Evolutionary conservation across 2,329 filamentous ascomycete genomes (phyloP).

Genomic region (Sporothrix luriei): DNA sequence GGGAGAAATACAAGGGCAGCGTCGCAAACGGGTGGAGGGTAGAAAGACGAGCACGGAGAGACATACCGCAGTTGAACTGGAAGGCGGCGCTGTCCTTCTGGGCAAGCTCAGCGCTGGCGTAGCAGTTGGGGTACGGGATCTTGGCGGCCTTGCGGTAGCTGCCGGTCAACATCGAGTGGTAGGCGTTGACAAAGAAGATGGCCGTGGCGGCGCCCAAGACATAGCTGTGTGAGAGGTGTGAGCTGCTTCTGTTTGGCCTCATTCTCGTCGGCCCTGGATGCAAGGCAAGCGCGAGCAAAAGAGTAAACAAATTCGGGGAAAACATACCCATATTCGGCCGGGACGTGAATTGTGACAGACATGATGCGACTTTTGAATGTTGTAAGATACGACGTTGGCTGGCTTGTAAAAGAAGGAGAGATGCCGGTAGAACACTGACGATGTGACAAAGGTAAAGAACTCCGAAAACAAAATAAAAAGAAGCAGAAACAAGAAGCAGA

Average conservation of each 20-base stretch:
- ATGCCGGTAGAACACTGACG: neutral
- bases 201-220: slow-evolving; percentile 61
- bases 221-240: slow-evolving; percentile 51
- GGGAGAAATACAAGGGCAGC: neutral
- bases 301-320: neutral
- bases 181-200: slow-evolving; percentile 60
- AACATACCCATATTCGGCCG: slow-evolving; percentile 34
- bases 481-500: neutral
- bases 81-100: slow-evolving; percentile 57
- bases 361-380: neutral
- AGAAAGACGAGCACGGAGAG: neutral
- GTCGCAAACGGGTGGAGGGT: neutral
- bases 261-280: too few species aligned
- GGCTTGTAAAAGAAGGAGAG: neutral
- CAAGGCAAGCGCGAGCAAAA: neutral
- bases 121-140: slow-evolving; percentile 60
- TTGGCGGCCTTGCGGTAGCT: slow-evolving; percentile 56
- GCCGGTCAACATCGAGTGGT: slow-evolving; percentile 54
- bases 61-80: slow-evolving; percentile 63
- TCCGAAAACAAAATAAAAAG: neutral
- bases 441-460: neutral
- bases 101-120: slow-evolving; percentile 58
- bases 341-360: slow-evolving; percentile 32
- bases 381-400: neutral
- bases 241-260: too few species aligned